Evolutionary conservation across 768 basidiomycete species (phyloP).

Genomic region (Daedaleopsis sinensis): DNA sequence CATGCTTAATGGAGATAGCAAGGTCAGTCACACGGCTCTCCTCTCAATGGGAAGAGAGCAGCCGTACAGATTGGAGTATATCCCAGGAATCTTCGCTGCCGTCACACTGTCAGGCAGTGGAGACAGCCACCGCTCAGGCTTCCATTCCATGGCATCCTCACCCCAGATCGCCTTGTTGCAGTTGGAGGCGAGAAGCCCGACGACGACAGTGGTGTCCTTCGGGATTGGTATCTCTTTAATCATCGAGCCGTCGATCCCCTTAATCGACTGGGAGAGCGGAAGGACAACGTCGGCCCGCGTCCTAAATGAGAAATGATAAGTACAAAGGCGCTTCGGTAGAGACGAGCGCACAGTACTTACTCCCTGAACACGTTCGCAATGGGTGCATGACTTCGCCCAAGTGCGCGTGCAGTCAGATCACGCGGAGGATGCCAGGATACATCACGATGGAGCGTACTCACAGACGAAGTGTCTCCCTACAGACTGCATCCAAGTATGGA

Average conservation of each 20-base stretch:
- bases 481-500: slow-evolving; percentile 65
- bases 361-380: slow-evolving; percentile 41
- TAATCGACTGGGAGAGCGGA: slow-evolving; percentile 44
- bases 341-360: slow-evolving; percentile 3
- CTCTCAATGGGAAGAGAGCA: no score
- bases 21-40: no score
- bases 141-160: slow-evolving; percentile 50
- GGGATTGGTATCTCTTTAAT: slow-evolving; percentile 43
- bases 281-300: slow-evolving; percentile 40
- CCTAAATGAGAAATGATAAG: slow-evolving; percentile 28
- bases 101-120: slow-evolving; percentile 40
- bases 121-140: slow-evolving; percentile 52
- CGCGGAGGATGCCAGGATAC: slow-evolving; percentile 10
- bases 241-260: slow-evolving; percentile 38
- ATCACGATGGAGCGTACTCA: slow-evolving; percentile 33
- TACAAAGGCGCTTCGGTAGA: no score
- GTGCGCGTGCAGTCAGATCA: neutral
- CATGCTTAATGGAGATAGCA: slow-evolving; percentile 34
- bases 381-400: slow-evolving; percentile 42
- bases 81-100: slow-evolving; percentile 44
- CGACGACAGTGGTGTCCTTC: slow-evolving; percentile 40
- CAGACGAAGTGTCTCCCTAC: slow-evolving; percentile 59
- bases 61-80: slow-evolving; percentile 48
- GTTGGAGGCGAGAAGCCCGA: slow-evolving; percentile 44
- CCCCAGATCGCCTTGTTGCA: slow-evolving; percentile 49